These are phyloP conservation scores for Astrothelium subdiscretum DNA, from an alignment of 495 filamentous ascomycete genomes.

Conservation along the genomic window DNA sequence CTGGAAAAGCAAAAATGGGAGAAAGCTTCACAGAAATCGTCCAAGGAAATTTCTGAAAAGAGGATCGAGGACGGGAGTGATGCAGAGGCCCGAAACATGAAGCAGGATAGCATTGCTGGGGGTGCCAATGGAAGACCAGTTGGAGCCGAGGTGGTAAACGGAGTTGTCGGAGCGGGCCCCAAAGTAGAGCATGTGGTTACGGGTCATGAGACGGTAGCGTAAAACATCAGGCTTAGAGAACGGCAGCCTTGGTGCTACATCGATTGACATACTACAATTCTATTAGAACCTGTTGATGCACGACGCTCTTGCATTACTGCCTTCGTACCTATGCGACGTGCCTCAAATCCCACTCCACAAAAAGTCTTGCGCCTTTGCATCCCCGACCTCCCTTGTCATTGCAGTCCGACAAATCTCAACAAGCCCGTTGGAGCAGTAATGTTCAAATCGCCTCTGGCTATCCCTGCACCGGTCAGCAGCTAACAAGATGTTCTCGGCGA, in stretches of 20 bases:
- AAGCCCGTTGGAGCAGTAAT: constrained; percentile 10
- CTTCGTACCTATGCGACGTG: neutral
- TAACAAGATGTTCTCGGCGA: constrained; percentile 9
- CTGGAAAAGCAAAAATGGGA: neutral
- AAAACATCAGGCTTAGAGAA: no score
- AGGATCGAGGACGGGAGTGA: neutral
- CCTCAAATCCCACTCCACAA: constrained; percentile 13
- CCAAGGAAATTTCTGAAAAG: neutral
- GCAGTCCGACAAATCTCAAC: constrained; percentile 10
- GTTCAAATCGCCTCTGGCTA: neutral
- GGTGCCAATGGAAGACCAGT: neutral
- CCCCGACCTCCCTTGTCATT: constrained; percentile 8
- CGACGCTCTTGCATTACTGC: neutral
- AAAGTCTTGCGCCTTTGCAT: constrained; percentile 9
- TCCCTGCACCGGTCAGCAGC: constrained; percentile 14
- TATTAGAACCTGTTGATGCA: no score
- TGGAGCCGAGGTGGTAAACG: neutral
- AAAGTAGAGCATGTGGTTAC: neutral
- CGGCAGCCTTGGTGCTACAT: no score
- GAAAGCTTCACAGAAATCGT: neutral
- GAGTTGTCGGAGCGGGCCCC: neutral
- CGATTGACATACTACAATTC: no score
- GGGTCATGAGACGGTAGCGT: neutral
- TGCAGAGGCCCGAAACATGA: neutral
- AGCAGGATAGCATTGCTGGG: neutral